Evolutionary conservation across 768 basidiomycete genomes (phyloP).

Genomic region (Trametes cingulata): DNA sequence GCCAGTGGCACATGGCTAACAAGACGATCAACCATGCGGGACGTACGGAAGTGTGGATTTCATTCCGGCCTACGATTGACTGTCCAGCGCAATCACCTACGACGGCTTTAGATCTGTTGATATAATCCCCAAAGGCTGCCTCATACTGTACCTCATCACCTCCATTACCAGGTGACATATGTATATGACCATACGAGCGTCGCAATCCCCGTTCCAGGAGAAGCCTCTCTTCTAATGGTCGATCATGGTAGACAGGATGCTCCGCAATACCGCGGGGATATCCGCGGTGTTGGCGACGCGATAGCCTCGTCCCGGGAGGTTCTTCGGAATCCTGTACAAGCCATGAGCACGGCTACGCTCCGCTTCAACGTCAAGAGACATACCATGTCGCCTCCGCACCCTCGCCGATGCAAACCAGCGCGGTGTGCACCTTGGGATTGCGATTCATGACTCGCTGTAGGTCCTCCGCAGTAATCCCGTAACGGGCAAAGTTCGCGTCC

Average conservation of each 20-base stretch:
- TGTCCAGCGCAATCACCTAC: too few species aligned
- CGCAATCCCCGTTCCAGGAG: too few species aligned
- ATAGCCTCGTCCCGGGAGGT: conserved; percentile 61
- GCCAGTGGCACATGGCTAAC: too few species aligned
- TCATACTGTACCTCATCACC: too few species aligned
- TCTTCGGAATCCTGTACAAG: conserved; percentile 54
- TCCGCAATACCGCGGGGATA: conserved; percentile 62
- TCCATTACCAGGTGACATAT: too few species aligned
- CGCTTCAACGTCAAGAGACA: conserved; percentile 12
- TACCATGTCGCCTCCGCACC: conserved; percentile 66
- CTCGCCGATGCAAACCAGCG: conserved; percentile 69
- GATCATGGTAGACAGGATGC: conserved; percentile 48
- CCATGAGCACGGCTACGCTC: not conserved
- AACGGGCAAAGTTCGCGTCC: conserved; percentile 69
- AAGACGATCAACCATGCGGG: too few species aligned
- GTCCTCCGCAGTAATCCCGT: conserved; percentile 60
- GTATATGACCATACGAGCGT: too few species aligned
- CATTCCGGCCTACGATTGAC: too few species aligned
- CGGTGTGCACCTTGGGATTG: conserved; percentile 65
- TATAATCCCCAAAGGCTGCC: too few species aligned
- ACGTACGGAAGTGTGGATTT: too few species aligned
- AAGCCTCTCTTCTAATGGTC: conserved; percentile 18
- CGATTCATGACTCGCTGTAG: conserved; percentile 57
- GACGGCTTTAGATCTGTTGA: too few species aligned
- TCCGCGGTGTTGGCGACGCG: conserved; percentile 61